Conservation (phyloP, 768 basidiomycete genomes). For the Leccinum imitatum region DNA sequence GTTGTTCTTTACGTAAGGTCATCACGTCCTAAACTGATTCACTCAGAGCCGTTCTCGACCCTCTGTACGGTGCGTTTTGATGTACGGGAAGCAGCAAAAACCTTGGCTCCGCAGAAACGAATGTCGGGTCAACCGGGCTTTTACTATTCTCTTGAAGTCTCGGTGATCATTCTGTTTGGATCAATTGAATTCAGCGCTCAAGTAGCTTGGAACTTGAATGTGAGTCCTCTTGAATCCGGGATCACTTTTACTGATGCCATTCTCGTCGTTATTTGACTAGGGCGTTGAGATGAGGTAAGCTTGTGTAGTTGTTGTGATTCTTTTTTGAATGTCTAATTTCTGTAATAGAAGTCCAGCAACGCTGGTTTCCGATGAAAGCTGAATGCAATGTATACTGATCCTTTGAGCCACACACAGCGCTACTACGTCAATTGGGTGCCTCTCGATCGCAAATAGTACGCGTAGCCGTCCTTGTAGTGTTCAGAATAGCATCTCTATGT, state of each 20-base stretch:
- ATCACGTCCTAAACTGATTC: background rate
- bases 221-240: background rate
- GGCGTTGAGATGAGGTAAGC: conserved; percentile 13
- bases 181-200: conserved; percentile 27
- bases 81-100: conserved; percentile 2
- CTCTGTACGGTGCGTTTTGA: conserved; percentile 13
- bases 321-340: background rate
- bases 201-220: conserved; percentile 13
- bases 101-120: background rate
- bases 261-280: background rate
- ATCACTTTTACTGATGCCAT: background rate
- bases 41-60: conserved; percentile 11
- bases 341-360: conserved; percentile 2
- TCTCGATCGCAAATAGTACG: background rate
- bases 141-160: conserved; percentile 8
- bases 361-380: conserved; percentile 9
- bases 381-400: background rate
- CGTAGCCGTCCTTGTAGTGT: too few species aligned
- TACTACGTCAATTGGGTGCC: background rate
- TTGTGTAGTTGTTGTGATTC: too few species aligned
- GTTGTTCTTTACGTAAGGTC: background rate
- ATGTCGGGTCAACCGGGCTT: background rate
- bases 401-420: background rate
- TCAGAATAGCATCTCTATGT: too few species aligned
- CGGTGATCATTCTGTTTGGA: conserved; percentile 18